Evolutionary conservation across 1,284 basidiomycete genomes (phyloP), one percentile per base, ranked within the genome.

Genomic region (Takashimella koratensis): DNA sequence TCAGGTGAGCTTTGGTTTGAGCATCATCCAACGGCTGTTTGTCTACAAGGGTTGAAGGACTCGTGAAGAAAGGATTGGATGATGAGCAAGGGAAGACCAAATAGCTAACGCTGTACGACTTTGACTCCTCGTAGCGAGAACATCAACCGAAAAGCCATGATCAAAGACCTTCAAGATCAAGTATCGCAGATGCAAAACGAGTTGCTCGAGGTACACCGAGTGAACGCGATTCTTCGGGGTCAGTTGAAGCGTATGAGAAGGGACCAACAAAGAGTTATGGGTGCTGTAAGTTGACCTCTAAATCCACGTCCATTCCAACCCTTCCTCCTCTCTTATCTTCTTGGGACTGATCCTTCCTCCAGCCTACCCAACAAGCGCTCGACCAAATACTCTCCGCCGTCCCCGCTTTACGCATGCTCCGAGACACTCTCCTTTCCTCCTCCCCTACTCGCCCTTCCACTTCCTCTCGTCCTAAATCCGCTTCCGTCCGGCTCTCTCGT

Each of bases 181-280:
- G 43, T 60, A 16, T 20, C 39, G 3, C 25, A 41, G n/a, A 44
- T 60, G 20, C 55, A 60, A 43, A 52, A 25, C 26, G 58, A 59
- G 45, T 43, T 56, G 26, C 30, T 56, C 20, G 41, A 44, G n/a
- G 49, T 49, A 12, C 54, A 47, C 6, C 46, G 41, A 10, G 19
- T 39, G 23, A 58, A 58, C 24, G 27, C 42, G 21, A 43, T 40
- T 2, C 45, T 57, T 20, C 24, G 30, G 10, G 45, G 52, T 10
- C 45, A 43, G 13, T 21, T 57, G 24, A 26, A 8, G 16, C 12
- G 30, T 36, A 36, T 36, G 8, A 8, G 16, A 36, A 36, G 30
- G 30, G 30, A 36, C 8, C 8, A 36, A 8, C 30, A 36, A 36
- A 36, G 30, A 36, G 30, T 16, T 36, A 36, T 8, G 10, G 16